Evolutionary conservation across 129 eudicot species (phyloP).

Genomic region (Silybum marianum): DNA sequence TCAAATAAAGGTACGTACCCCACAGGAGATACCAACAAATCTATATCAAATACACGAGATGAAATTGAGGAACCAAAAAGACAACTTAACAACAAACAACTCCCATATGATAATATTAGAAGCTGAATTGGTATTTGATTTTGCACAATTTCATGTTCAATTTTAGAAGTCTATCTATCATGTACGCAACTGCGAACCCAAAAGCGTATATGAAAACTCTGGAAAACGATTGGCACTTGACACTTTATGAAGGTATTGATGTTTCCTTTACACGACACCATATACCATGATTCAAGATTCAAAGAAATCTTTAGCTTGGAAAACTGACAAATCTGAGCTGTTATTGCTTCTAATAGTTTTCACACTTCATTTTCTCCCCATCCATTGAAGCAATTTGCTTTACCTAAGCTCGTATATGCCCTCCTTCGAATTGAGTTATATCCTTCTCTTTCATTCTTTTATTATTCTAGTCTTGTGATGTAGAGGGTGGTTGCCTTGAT

Average conservation of each 20-base stretch:
- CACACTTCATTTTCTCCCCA: neutral
- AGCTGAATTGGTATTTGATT: conserved; percentile 22
- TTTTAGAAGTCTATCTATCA: neutral
- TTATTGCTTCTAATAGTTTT: neutral
- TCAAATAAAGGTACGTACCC: neutral
- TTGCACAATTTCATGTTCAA: neutral
- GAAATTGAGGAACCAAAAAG: neutral
- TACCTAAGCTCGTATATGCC: no score
- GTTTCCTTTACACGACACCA: neutral
- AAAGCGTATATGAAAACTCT: neutral
- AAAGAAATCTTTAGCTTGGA: neutral
- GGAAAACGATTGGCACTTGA: neutral
- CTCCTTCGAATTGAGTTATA: no score
- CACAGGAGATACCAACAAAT: neutral
- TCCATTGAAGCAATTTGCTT: neutral
- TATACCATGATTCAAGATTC: neutral
- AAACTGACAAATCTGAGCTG: neutral
- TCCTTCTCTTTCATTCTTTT: no score
- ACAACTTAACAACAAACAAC: neutral
- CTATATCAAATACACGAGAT: neutral
- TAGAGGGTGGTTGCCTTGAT: no score
- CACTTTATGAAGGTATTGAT: neutral
- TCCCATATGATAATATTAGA: conserved; percentile 53
- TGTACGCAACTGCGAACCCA: neutral
- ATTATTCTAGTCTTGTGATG: no score